phyloP scores from a whole-genome alignment of 345 rosid genomes.

The Brassica nigra region DNA sequence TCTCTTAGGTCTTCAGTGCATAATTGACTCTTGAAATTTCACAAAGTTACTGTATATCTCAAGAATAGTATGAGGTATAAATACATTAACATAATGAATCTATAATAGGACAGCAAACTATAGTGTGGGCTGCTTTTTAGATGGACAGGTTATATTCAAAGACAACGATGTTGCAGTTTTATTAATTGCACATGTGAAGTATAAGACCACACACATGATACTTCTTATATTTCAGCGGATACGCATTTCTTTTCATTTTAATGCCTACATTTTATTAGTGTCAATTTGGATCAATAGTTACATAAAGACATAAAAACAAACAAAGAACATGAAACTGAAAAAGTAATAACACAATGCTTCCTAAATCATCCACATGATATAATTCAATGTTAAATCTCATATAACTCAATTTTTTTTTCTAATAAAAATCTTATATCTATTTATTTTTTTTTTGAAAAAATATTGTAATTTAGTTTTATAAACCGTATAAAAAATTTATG shows the following conservation, averaged over 20 bases:
- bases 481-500: too few species aligned
- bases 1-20: neutral
- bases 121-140: neutral
- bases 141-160: conserved; percentile 10
- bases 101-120: neutral
- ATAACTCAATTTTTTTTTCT: too few species aligned
- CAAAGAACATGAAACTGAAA: neutral
- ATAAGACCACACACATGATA: neutral
- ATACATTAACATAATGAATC: neutral
- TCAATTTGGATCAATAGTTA: neutral
- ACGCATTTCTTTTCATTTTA: neutral
- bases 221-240: neutral
- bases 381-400: too few species aligned
- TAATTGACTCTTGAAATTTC: neutral
- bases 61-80: neutral
- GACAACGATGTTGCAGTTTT: neutral
- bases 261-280: neutral
- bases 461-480: too few species aligned
- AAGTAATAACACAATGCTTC: neutral
- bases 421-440: too few species aligned
- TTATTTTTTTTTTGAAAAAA: too few species aligned
- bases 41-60: neutral
- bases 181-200: neutral
- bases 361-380: neutral
- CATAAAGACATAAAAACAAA: neutral